Conservation (phyloP, 108 stramenopile species). For the Nannochloropsis salina region DNA sequence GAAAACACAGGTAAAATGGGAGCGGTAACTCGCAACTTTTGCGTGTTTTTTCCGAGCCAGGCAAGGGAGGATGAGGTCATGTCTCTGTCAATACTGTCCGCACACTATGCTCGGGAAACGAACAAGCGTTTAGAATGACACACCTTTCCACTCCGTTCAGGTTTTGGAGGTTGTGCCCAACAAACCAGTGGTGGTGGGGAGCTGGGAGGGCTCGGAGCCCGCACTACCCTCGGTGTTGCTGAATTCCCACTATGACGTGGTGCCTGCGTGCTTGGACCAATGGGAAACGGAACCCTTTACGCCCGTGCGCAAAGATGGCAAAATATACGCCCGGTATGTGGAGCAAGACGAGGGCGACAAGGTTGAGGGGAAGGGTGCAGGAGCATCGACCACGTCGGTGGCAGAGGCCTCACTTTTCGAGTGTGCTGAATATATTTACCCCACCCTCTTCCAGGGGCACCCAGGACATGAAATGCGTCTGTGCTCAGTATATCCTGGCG, state of each 20-base stretch:
- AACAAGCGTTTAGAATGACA: too few species aligned
- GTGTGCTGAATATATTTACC: not conserved
- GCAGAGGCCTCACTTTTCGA: too few species aligned
- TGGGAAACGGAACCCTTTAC: conserved; percentile 68
- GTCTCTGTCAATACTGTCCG: too few species aligned
- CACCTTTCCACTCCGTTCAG: not conserved
- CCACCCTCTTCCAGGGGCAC: conserved; percentile 10
- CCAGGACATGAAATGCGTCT: conserved; percentile 95
- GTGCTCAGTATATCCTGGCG: conserved; percentile 85
- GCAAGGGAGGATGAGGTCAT: too few species aligned
- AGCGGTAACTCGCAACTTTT: too few species aligned
- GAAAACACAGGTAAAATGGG: not conserved
- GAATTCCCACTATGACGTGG: conserved; percentile 94
- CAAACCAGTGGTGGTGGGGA: conserved; percentile 77
- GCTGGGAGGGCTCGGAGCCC: conserved; percentile 70
- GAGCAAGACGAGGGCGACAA: conserved; percentile 54
- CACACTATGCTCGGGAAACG: too few species aligned
- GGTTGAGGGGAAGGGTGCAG: too few species aligned
- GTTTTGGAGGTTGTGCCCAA: conserved; percentile 39
- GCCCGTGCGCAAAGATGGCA: conserved; percentile 59
- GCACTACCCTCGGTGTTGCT: conserved; percentile 71
- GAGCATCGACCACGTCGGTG: too few species aligned
- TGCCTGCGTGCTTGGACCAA: conserved; percentile 66
- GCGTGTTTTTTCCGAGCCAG: too few species aligned
- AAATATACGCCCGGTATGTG: conserved; percentile 86